These are phyloP conservation scores for Nakazawaea populi DNA, from an alignment of 805 yeast species.

Conservation along the genomic window DNA sequence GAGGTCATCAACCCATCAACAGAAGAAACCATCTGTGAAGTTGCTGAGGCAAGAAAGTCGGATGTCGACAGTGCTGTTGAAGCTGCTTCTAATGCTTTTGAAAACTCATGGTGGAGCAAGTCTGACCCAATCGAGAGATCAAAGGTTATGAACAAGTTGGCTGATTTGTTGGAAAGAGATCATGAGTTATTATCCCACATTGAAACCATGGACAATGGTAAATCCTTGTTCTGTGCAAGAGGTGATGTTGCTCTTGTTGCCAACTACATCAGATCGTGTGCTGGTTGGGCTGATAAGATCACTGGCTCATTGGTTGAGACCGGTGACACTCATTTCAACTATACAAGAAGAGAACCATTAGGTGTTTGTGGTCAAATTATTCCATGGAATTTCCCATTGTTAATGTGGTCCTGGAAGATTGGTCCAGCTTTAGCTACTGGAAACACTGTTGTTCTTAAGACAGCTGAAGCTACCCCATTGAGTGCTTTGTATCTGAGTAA, in stretches of 20 bases:
- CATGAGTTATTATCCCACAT: slow-evolving; percentile 43
- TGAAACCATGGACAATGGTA: slow-evolving; percentile 51
- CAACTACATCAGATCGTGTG: slow-evolving; percentile 42
- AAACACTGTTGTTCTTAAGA: slow-evolving; percentile 56
- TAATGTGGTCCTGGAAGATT: slow-evolving; percentile 64
- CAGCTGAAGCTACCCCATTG: slow-evolving; percentile 63
- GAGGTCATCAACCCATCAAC: slow-evolving; percentile 66
- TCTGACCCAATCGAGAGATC: slow-evolving; percentile 40
- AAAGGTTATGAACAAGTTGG: slow-evolving; percentile 35
- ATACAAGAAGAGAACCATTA: slow-evolving; percentile 56
- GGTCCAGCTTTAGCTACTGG: slow-evolving; percentile 68
- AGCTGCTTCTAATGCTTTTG: slow-evolving; percentile 72
- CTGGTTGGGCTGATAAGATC: slow-evolving; percentile 50
- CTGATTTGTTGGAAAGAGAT: slow-evolving; percentile 43
- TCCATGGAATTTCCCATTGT: slow-evolving; percentile 70
- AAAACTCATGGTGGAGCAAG: slow-evolving; percentile 35
- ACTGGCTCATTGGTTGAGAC: slow-evolving; percentile 42
- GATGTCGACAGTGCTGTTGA: slow-evolving; percentile 49
- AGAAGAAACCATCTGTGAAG: slow-evolving; percentile 61
- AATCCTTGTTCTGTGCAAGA: slow-evolving; percentile 40
- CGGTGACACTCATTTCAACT: slow-evolving; percentile 42
- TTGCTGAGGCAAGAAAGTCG: slow-evolving; percentile 45
- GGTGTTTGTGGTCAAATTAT: slow-evolving; percentile 70
- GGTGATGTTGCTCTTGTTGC: slow-evolving; percentile 43
- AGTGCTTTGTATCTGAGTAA: slow-evolving; percentile 54